Evolutionary conservation across 495 filamentous ascomycete species (phyloP).

Genomic region (Antarctomyces pellizariae): DNA sequence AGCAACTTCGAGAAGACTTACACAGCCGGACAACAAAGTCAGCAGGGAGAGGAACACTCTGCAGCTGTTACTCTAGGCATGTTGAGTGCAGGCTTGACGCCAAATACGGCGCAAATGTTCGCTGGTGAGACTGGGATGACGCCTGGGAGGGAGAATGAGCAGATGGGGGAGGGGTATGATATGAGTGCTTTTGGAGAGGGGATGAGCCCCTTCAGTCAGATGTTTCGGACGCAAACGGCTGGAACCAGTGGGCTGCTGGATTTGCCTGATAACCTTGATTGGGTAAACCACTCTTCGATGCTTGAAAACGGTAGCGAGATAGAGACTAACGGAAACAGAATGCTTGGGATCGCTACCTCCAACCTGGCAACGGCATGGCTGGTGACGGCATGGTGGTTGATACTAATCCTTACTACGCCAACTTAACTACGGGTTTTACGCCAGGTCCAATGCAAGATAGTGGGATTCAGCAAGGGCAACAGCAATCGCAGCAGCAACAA

Average conservation of each 20-base stretch:
- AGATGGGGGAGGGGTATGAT: not conserved
- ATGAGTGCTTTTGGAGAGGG: constrained; percentile 3
- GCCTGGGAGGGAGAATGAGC: constrained; percentile 6
- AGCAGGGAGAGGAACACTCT: constrained; percentile 32
- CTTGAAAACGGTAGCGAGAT: not conserved
- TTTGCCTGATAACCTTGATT: constrained; percentile 10
- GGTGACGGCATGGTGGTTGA: too few relatives aligned
- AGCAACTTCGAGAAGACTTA: constrained; percentile 8
- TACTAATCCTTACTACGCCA: too few relatives aligned
- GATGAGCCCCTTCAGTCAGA: constrained; percentile 10
- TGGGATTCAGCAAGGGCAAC: too few relatives aligned
- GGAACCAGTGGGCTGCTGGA: constrained; percentile 10
- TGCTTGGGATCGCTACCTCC: constrained; percentile 13
- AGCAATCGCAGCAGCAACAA: too few relatives aligned
- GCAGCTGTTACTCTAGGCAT: constrained; percentile 70
- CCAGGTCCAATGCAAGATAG: too few relatives aligned
- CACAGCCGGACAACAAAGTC: constrained; percentile 11
- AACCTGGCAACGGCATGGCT: constrained; percentile 8
- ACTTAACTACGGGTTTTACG: not conserved
- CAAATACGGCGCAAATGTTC: constrained; percentile 21
- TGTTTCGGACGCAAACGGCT: too few relatives aligned
- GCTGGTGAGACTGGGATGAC: constrained; percentile 8
- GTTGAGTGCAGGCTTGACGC: constrained; percentile 45
- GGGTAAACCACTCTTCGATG: constrained; percentile 6
- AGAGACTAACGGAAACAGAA: constrained; percentile 6